A percentile compares a stretch with the other conserved stretches of the same genome.
Conservation (phyloP, 768 basidiomycete genomes). For the Lyophyllum shimeji region DNA sequence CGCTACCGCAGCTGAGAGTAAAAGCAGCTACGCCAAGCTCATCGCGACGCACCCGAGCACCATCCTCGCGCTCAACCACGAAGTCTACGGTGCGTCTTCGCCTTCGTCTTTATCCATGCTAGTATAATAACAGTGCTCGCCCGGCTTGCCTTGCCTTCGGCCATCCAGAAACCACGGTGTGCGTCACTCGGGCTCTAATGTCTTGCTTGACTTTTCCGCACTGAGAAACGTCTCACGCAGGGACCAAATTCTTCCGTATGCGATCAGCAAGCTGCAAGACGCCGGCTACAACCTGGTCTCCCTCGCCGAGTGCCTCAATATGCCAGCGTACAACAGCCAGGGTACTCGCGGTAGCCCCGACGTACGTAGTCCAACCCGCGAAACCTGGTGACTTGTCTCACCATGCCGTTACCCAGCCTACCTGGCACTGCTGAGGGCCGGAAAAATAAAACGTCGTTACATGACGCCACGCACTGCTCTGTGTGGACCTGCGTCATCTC, state of each 20-base stretch:
- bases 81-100: slow-evolving; percentile 23
- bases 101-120: not conserved
- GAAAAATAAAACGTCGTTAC: too few species aligned
- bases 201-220: not conserved
- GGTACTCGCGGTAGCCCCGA: slow-evolving; percentile 27
- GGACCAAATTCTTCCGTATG: slow-evolving; percentile 36
- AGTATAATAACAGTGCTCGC: not conserved
- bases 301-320: slow-evolving; percentile 38
- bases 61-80: slow-evolving; percentile 34
- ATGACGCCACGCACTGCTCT: too few species aligned
- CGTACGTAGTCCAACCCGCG: slow-evolving; percentile 17
- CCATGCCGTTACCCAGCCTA: slow-evolving; percentile 18
- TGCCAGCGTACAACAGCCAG: slow-evolving; percentile 35
- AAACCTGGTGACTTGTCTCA: too few species aligned
- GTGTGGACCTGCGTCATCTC: too few species aligned
- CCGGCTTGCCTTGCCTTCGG: not conserved
- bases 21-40: slow-evolving; percentile 21
- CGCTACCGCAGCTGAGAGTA: slow-evolving; percentile 20
- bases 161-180: slow-evolving; percentile 35
- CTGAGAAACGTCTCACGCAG: slow-evolving; percentile 13
- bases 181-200: slow-evolving; percentile 10
- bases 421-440: slow-evolving; percentile 25
- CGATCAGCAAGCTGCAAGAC: slow-evolving; percentile 31
- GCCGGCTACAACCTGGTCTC: slow-evolving; percentile 43
- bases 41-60: slow-evolving; percentile 22